Conservation (phyloP, 163 green algal genomes). For the Coccomyxa subellipsoidea region DNA sequence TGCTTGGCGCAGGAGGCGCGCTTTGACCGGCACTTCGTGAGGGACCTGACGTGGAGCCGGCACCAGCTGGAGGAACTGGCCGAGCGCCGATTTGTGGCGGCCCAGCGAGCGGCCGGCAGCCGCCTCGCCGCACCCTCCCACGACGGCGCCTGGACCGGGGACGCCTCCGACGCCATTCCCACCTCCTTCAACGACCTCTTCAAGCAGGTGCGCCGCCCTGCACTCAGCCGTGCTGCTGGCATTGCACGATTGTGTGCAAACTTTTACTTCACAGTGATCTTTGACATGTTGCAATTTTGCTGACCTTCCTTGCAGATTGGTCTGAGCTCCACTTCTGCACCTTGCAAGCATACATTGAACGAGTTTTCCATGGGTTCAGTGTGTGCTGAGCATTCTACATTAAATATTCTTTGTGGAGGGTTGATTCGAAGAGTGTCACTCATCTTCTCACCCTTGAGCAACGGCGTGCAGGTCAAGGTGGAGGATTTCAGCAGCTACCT, state of each 20-base stretch:
- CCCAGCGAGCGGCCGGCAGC: conserved; percentile 46
- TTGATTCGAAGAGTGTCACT: too few relatives aligned
- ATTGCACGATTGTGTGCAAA: too few relatives aligned
- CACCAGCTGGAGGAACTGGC: conserved; percentile 92
- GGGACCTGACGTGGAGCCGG: conserved; percentile 81
- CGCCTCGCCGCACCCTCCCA: not conserved
- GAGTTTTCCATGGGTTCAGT: too few relatives aligned
- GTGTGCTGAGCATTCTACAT: too few relatives aligned
- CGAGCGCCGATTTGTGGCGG: conserved; percentile 76
- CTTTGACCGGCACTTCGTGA: conserved; percentile 67
- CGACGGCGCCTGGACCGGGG: not conserved
- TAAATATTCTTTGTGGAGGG: too few relatives aligned
- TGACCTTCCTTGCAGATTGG: too few relatives aligned
- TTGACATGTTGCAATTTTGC: too few relatives aligned
- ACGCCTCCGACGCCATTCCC: conserved; percentile 7
- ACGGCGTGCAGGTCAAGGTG: conserved; percentile 54
- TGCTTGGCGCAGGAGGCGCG: conserved; percentile 57
- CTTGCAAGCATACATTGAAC: too few relatives aligned
- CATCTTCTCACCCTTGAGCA: too few relatives aligned
- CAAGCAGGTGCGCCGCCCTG: conserved; percentile 59
- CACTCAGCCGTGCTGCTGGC: too few relatives aligned
- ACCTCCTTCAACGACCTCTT: conserved; percentile 80
- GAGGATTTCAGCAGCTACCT: conserved; percentile 87
- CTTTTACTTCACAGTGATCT: too few relatives aligned
- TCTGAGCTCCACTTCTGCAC: too few relatives aligned